Base-by-base conservation (phyloP, 371 early-diverging fungal genomes). In the Umbelopsis sp. region DNA sequence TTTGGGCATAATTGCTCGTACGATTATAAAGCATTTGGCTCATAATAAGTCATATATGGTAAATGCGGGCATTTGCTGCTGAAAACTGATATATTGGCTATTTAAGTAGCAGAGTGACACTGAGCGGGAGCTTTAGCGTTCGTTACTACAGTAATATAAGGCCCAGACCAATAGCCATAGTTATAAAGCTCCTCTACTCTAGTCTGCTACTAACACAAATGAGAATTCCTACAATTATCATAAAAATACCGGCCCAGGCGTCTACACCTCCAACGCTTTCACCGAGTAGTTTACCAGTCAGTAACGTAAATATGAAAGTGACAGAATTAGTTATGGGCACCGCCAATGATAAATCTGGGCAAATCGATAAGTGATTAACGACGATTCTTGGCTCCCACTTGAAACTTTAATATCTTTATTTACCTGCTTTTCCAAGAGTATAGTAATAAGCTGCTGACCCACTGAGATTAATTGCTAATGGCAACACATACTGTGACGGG, bases 271-370 rank as follows among this genome's bases (percentile, higher is more conserved):
- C 79, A 25, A 88, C 73, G 52, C 87, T 77, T 70, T 96, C 96
- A 6, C 95, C 95, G 9, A 96, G 70, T 4, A 91, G 72, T n/a
- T 86, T 76, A 3, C 96, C 96, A 3, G 94, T 92, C 16, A 96
- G 69, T 20, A 90, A 75, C 0, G 96, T 96, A 68, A 95, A 91
- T 44, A 93, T 87, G 72, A 97, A 90, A 0, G 97, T 93, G 66
- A 97, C 79, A 44, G 95, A 92, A 76, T 95, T 96, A 48, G 95
- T 92, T 32, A 97, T 92, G 0, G 97, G 96, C 16, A 96, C 96
- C 12, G 95, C 96, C 44, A 95, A 77, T n/a, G 96, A 95, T 65
- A 97, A 84, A 70, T 97, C 97, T 78, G 70, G 14, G 4, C 41
- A 41, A 41, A 10, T 29, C 29, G 4, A 41, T 41, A 12, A 7